Evolutionary conservation across 1,284 basidiomycete species (phyloP).

Genomic region (Filobasidium uniguttulatum): DNA sequence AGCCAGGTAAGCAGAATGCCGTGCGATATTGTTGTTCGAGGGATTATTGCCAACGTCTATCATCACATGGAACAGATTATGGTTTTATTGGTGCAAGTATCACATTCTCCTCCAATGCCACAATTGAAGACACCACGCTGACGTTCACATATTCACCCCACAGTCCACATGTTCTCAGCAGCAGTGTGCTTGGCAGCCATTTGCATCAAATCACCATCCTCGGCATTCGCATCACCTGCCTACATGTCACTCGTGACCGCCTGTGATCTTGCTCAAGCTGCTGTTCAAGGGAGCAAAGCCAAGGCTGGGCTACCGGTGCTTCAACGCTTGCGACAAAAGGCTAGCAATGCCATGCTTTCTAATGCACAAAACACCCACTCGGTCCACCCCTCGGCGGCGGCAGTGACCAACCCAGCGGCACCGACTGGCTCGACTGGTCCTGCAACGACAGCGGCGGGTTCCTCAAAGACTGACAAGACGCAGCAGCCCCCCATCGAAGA

Average conservation of each 20-base stretch:
- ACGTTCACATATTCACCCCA: neutral
- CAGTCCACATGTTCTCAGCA: slow-evolving; percentile 30
- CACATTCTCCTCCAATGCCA: neutral
- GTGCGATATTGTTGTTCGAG: neutral
- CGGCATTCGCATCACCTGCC: slow-evolving; percentile 31
- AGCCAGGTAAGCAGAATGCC: slow-evolving; percentile 20
- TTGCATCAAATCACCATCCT: slow-evolving; percentile 29
- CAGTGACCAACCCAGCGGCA: neutral
- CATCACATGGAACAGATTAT: slow-evolving; percentile 16
- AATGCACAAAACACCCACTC: slow-evolving; percentile 6
- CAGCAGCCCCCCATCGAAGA: slow-evolving; percentile 18
- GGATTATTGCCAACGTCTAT: neutral
- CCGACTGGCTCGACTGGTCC: too few relatives aligned
- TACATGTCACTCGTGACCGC: slow-evolving; percentile 29
- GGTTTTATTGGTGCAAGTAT: slow-evolving; percentile 28
- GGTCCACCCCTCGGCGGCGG: neutral
- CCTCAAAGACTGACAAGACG: neutral
- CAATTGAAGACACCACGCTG: neutral
- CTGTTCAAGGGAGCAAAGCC: slow-evolving; percentile 29
- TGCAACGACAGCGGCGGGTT: slow-evolving; percentile 1
- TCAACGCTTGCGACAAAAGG: slow-evolving; percentile 25
- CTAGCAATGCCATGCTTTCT: slow-evolving; percentile 22
- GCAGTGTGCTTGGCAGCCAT: slow-evolving; percentile 35
- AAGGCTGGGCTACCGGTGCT: slow-evolving; percentile 30
- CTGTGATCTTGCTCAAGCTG: slow-evolving; percentile 30